Percentiles rank a stretch among this genome's conserved stretches.
phyloP scores from a whole-genome alignment of 257 asterid genomes.

The Ehretia macrophylla region DNA sequence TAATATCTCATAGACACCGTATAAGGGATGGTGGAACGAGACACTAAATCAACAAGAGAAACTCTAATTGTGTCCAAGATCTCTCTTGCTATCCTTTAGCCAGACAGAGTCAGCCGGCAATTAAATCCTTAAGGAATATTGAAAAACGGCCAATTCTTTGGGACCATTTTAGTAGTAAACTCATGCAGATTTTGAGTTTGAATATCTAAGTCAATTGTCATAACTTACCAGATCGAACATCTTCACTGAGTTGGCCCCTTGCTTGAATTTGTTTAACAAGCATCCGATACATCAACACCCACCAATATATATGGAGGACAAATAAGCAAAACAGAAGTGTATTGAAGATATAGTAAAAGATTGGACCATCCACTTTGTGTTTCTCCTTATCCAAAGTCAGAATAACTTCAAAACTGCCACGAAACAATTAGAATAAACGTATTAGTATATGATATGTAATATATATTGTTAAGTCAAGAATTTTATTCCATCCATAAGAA shows the following conservation, averaged over 20 bases:
- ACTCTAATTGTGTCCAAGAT: too few species aligned
- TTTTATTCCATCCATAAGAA: not conserved
- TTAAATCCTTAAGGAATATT: too few species aligned
- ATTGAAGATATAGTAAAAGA: constrained; percentile 80
- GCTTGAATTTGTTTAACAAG: constrained; percentile 74
- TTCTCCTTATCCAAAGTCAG: constrained; percentile 49
- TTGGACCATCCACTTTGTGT: constrained; percentile 57
- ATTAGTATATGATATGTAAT: not conserved
- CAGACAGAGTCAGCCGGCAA: too few species aligned
- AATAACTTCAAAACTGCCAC: constrained; percentile 59
- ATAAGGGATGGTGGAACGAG: too few species aligned
- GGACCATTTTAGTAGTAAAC: too few species aligned
- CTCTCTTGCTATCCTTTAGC: too few species aligned
- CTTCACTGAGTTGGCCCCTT: constrained; percentile 84
- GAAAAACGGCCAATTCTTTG: too few species aligned
- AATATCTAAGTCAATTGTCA: not conserved
- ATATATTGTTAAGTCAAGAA: not conserved
- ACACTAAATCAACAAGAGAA: too few species aligned
- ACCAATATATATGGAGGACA: constrained; percentile 90
- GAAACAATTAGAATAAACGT: constrained; percentile 1
- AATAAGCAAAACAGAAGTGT: constrained; percentile 77
- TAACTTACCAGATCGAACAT: constrained; percentile 88
- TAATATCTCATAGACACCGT: too few species aligned
- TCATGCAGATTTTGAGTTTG: too few species aligned
- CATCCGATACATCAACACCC: constrained; percentile 83